Evolutionary conservation across 2,329 filamentous ascomycete genomes (phyloP), one percentile per base, ranked within the genome.

Genomic region (Nemania bipapillata): DNA sequence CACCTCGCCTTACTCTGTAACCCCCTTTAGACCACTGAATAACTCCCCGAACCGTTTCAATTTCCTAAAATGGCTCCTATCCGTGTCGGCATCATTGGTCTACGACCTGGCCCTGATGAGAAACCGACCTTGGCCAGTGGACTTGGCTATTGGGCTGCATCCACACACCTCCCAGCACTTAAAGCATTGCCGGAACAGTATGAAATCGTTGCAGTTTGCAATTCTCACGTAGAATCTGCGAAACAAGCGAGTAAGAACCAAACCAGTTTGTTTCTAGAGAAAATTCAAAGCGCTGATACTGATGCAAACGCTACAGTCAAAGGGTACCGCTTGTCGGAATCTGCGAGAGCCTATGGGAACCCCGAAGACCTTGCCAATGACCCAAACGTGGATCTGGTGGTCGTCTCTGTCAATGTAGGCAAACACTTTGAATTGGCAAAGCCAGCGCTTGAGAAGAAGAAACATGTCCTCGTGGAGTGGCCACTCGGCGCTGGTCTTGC

Each of bases 401-500:
- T 84, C 56, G 79, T 82, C 63, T 79, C 77, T 60, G 81, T 84
- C 17, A 78, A 80, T 4, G 82, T 86, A 2, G 79, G 79, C 11
- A 75, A 78, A 22, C 83, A 86, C 65, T 83, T 82, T 65, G 66
- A 73, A 8, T 73, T 83, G 15, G 77, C 82, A 11, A 80, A 79
- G 49, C 82, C 83, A 1, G 80, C 79, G 9, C 71, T 86, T 2
- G 74, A 79, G 55, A 81, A 82, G 3, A 80, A 81, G 22, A 86
- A 86, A 73, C 78, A 83, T 50, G 79, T 84, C 12, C 86, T 83
- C 63, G 79, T 82, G n/a, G 85, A 86, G 71, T 85, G 84, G 84
- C 85, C 83, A 3, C 77, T 85, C 0, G 83, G 77, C 0, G 76
- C 78, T 3, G 83, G 80, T 49, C 60, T 81, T 1, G 68, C 74